phyloP scores from a whole-genome alignment of 257 asterid genomes.

The Marsdenia floribunda region DNA sequence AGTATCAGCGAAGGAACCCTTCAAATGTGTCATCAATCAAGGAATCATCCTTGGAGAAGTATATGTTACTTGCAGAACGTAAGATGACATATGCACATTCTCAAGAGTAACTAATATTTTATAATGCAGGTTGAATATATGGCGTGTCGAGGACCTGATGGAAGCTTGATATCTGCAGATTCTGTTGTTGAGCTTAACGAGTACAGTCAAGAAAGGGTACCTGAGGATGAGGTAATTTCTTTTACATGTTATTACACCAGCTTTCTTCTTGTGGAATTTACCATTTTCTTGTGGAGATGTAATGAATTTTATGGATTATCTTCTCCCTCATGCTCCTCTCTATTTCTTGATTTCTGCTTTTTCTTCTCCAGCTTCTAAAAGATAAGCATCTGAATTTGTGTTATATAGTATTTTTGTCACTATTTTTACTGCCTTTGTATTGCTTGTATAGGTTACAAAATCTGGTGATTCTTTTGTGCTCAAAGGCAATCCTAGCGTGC shows the following conservation, averaged over 20 bases:
- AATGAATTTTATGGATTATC: conserved; percentile 5
- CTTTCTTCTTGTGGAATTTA: background rate
- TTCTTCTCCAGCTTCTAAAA: conserved; percentile 1
- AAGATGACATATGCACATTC: conserved; percentile 14
- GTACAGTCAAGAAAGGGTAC: conserved; percentile 59
- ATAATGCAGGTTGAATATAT: conserved; percentile 78
- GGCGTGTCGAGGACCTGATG: conserved; percentile 64
- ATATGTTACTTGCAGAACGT: conserved; percentile 37
- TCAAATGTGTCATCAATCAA: conserved; percentile 96
- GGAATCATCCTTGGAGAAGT: conserved; percentile 99
- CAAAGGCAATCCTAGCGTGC: conserved; percentile 64
- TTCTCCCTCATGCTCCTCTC: background rate
- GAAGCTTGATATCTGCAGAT: conserved; percentile 80
- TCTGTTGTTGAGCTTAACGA: conserved; percentile 40
- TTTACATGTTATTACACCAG: background rate
- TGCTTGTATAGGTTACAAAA: conserved; percentile 56
- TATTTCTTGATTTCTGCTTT: background rate
- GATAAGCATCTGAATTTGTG: conserved; percentile 7
- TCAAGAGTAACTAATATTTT: conserved; percentile 27
- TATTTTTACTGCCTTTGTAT: conserved; percentile 1
- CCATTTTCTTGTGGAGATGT: background rate
- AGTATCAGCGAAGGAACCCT: conserved; percentile 89
- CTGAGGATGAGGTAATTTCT: conserved; percentile 62
- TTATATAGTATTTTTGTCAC: background rate
- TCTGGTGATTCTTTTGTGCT: conserved; percentile 81